Base-by-base conservation (phyloP, 441 rosid genomes). In the Erodium texanum region DNA sequence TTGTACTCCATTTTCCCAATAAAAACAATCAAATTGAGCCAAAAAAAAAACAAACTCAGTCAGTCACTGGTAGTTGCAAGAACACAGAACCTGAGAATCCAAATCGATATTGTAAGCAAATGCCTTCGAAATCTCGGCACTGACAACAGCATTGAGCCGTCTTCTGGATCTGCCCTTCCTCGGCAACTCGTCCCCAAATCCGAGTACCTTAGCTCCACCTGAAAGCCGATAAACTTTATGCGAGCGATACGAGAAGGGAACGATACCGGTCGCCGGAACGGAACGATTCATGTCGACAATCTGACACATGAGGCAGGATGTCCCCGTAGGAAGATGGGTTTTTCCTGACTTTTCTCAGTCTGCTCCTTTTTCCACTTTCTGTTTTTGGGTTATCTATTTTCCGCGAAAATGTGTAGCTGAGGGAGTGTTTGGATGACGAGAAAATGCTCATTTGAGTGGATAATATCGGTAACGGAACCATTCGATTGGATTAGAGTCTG, bases 81-180 rank as follows among this genome's bases (percentile, higher is more conserved):
- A 27, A 27, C 29, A 27, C 4, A 27, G 2, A 27, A 87, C 95
- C 97, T 86, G 88, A 75, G 92, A 87, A 73, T 90, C 93, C 83
- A 86, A 81, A 64, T 86, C 92, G 50, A 82, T 70, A 78, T 78
- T 78, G 8, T 73, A 71, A 65, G 93, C 76, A 79, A 84, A 85
- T 6, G 85, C 75, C 75, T 80, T 74, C 41, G 93, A 85, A 20
- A 86, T 73, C 74, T 83, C 89, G 62, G 97, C 97, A 18, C 70
- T 74, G 41, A 80, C 85, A 29, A 75, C 82, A 62, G 84, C 72
- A 76, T 82, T 81, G 43, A 81, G 66, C 56, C 77, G 83, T 71
- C 80, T 84, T 72, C 70, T 80, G 62, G 71, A 34, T 38, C 74
- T 36, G 61, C 69, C 79, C 56, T 74, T 80, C 72, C 82, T 75